A percentile compares a stretch with the other conserved stretches of the same genome.
Evolutionary conservation across 2,329 filamentous ascomycete genomes (phyloP).

Genomic region (Lasiodiplodia hormozganensis): DNA sequence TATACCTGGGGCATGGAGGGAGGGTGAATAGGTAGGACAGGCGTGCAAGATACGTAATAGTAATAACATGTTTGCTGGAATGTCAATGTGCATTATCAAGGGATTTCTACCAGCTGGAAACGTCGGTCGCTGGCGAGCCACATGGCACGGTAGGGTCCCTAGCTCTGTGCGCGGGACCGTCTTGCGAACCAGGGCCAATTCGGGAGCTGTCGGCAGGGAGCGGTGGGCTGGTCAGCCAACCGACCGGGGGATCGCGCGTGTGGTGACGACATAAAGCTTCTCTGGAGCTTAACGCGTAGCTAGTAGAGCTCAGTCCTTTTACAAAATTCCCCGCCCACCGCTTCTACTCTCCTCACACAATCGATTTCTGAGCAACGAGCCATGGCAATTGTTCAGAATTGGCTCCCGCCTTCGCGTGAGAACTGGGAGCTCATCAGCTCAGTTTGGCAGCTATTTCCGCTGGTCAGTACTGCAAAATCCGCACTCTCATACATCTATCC

Average conservation of each 20-base stretch:
- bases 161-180: neutral
- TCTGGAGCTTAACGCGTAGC: neutral
- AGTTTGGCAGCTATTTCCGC: slow-evolving; percentile 58
- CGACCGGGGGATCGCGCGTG: neutral
- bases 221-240: slow-evolving; percentile 6
- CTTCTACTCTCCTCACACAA: neutral
- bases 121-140: neutral
- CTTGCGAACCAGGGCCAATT: slow-evolving; percentile 3
- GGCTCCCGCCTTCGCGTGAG: slow-evolving; percentile 58
- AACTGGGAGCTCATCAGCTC: slow-evolving; percentile 56
- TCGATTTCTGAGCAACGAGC: neutral
- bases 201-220: neutral
- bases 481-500: neutral
- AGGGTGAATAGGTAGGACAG: neutral
- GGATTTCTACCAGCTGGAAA: neutral
- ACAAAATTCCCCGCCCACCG: neutral
- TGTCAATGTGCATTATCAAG: neutral
- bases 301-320: neutral
- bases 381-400: slow-evolving; percentile 53
- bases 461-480: slow-evolving; percentile 45
- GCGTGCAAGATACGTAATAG: slow-evolving; percentile 9
- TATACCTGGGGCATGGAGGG: neutral
- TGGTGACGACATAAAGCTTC: slow-evolving; percentile 19
- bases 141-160: neutral
- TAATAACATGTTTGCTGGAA: slow-evolving; percentile 10